Base-by-base conservation (phyloP, 2,329 filamentous ascomycete species). In the Neocucurbitaria cava region DNA sequence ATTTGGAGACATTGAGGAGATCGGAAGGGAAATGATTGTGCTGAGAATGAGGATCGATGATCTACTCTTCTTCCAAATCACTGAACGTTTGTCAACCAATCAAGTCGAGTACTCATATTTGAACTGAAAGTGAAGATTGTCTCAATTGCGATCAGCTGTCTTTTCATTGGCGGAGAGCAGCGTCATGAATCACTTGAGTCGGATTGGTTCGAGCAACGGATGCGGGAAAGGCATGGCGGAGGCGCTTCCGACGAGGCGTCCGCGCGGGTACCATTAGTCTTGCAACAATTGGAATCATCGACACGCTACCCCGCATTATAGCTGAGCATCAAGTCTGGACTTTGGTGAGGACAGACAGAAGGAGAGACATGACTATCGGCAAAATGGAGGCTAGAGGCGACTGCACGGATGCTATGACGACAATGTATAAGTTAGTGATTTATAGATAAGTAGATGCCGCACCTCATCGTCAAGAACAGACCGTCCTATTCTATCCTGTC, bases 291-390 rank as follows among this genome's bases (percentile, higher is more conserved):
- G 48, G 48, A 58, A 52, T 54, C 40, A 55, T 46, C 33, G 21
- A 45, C 36, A 40, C 40, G 35, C 45, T 62, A 62, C 56, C 59
- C 59, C 56, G 56, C 59, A 62, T 58, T 23, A 28, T 30, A 18
- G 24, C 31, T 28, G 40, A 33, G 28, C 18, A 51, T 40, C 2
- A 8, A 3, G 43, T 31, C 17, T 46, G 10, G 28, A 52, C 13
- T 43, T 30, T 2, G 38, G 10, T 11, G 17, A 13, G 17, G n/a
- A 38, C 13, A 42, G 17, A 46, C 17, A 38, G 24, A 13, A 21
- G 23, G 30, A 23, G 36, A 38, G 24, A 35, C 47, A 49, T 26
- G 26, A 45, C 33, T 44, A 20, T 44, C 57, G 59, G 57, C 31
- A 49, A 50, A 18, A 52, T 46, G 57, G 57, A 58, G 44, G 52